A percentile compares a stretch with the other conserved stretches of the same genome.
These are phyloP conservation scores for Neonectria hederae DNA, from an alignment of 2,329 filamentous ascomycete species.

Conservation along the genomic window DNA sequence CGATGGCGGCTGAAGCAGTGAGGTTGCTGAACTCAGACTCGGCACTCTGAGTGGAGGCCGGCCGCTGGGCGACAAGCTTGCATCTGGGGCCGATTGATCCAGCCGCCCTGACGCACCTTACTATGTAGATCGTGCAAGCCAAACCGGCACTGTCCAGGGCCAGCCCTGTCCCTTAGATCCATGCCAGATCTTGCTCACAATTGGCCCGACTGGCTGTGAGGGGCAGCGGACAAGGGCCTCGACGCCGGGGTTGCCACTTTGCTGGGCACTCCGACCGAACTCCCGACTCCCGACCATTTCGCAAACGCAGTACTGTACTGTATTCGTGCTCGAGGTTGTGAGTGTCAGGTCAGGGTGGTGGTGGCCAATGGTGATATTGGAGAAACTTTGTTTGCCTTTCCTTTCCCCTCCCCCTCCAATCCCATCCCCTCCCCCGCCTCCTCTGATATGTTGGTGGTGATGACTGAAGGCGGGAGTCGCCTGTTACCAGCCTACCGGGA, in stretches of 20 bases:
- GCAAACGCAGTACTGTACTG: too few relatives aligned
- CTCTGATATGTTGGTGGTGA: background rate
- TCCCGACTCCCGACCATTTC: too few relatives aligned
- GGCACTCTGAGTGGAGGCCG: slow-evolving; percentile 5
- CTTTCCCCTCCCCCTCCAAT: background rate
- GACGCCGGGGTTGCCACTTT: slow-evolving; percentile 31
- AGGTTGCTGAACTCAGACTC: slow-evolving; percentile 2
- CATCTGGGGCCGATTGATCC: slow-evolving; percentile 26
- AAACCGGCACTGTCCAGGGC: slow-evolving; percentile 35
- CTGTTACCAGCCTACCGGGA: slow-evolving; percentile 5
- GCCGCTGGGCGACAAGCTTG: slow-evolving; percentile 1
- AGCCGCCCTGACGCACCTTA: slow-evolving; percentile 32
- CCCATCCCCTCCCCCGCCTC: background rate
- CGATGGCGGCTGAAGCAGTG: slow-evolving; percentile 14
- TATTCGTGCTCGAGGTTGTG: background rate
- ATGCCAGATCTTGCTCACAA: slow-evolving; percentile 31
- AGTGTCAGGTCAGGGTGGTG: background rate
- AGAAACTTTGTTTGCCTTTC: slow-evolving; percentile 16
- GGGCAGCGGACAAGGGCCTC: slow-evolving; percentile 13
- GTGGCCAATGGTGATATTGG: background rate
- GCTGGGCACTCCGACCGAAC: slow-evolving; percentile 31
- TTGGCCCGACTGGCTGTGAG: slow-evolving; percentile 31
- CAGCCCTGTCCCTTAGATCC: slow-evolving; percentile 36
- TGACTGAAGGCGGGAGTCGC: background rate
- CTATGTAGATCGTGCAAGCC: slow-evolving; percentile 35